Conservation (phyloP, 352 stramenopile species). For the Hyaloperonospora brassicae region DNA sequence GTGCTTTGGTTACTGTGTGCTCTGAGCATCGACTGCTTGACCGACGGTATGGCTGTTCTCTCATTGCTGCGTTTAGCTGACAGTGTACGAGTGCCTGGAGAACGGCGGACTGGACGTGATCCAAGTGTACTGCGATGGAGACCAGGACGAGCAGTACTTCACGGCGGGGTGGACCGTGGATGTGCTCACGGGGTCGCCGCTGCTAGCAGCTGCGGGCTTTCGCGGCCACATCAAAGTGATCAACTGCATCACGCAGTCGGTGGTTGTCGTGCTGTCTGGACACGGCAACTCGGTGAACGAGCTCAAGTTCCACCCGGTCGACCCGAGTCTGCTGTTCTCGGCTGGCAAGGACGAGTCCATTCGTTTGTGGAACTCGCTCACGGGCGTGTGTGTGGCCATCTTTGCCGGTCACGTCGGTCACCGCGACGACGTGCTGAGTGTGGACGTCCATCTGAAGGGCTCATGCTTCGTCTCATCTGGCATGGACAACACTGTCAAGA, state of each 20-base stretch:
- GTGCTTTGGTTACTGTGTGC: too few relatives aligned
- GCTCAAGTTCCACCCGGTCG: conserved; percentile 85
- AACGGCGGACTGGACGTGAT: conserved; percentile 68
- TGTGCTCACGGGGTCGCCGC: conserved; percentile 53
- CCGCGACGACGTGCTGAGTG: conserved; percentile 81
- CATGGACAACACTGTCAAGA: conserved; percentile 91
- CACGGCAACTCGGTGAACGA: conserved; percentile 91
- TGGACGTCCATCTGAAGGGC: conserved; percentile 86
- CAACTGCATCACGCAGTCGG: conserved; percentile 68
- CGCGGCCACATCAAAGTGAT: conserved; percentile 82
- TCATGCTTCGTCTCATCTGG: conserved; percentile 82
- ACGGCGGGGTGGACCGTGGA: conserved; percentile 70
- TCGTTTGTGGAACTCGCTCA: conserved; percentile 89
- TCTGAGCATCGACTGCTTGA: too few relatives aligned
- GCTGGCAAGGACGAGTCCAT: conserved; percentile 90
- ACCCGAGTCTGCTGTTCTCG: conserved; percentile 86
- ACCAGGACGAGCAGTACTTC: conserved; percentile 75
- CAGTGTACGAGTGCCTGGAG: conserved; percentile 69
- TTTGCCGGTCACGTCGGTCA: conserved; percentile 90
- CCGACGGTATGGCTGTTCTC: too few relatives aligned
- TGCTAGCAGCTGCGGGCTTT: conserved; percentile 63
- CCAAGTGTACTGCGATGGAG: conserved; percentile 73
- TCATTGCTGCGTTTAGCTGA: conserved; percentile 29
- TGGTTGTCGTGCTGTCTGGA: conserved; percentile 73
- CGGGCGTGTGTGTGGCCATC: conserved; percentile 81